Base-by-base conservation (phyloP, 1,139 yeast species). In the Yamadazyma atlantica region DNA sequence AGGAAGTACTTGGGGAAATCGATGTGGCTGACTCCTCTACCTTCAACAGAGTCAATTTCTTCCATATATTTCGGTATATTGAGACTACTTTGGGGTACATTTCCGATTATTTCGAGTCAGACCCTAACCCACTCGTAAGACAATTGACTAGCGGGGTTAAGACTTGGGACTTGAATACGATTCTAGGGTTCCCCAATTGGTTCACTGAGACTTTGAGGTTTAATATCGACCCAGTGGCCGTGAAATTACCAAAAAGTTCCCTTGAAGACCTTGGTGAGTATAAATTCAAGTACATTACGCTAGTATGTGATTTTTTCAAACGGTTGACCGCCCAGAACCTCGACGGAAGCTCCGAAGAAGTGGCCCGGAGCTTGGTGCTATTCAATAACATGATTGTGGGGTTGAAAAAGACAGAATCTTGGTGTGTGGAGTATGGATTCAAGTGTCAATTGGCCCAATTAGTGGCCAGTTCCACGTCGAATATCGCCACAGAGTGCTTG, bases 1-100 rank as follows among this genome's bases (percentile, higher is more conserved):
- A 49, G 13, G 13, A 36, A 0, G 30, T 58, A 13, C 41, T 64
- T 8, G 29, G 32, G 1, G 36, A 31, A 8, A 19, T 39, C 2
- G 19, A 29, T 7, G n/a, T 36, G 4, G 31, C 34, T 11, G 28
- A 19, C 12, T 12, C 28, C 4, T 32, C 29, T 2, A 38, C 25
- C 28, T 37, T 30, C 18, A 29, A 39, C 22, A 43, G 53, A 17
- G 40, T 65, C 26, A 56, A 62, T 36, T 64, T 63, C 41, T 55
- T 51, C 31, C 52, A 49, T 21, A 44, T 67, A 4, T 55, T 67
- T 38, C 57, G 54, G 40, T 69, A 50, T 40, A 47, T 64, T 31
- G 74, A 69, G 46, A 62, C 60, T 34, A 66, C 75, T 0, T 58
- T 62, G 39, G 55, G 46, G 3, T 62, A 63, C 38, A 45, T 58